Evolutionary conservation across 805 yeast species (phyloP).

Genomic region (Candida namnaoensis): DNA sequence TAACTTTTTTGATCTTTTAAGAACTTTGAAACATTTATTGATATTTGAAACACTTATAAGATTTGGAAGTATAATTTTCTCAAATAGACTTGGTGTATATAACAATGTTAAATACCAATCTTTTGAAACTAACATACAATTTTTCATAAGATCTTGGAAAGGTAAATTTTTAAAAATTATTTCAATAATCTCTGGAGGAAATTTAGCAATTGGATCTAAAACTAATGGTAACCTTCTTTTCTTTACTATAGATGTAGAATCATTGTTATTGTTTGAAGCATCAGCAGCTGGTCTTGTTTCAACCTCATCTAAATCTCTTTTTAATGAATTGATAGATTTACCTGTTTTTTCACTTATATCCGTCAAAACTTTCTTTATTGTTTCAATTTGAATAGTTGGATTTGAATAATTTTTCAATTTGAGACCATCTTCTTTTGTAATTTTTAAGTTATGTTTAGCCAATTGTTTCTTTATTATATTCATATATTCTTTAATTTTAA

Average conservation of each 20-base stretch:
- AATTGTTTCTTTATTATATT: neutral
- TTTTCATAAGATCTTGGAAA: conserved; percentile 1
- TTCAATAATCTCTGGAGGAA: conserved; percentile 7
- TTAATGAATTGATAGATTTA: neutral
- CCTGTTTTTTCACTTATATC: neutral
- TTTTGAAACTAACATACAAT: conserved; percentile 5
- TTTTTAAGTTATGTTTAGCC: no score
- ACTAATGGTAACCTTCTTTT: neutral
- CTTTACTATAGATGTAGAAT: no score
- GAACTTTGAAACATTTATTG: conserved; percentile 5
- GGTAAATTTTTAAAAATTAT: conserved; percentile 1
- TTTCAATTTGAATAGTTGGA: no score
- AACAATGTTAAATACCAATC: conserved; percentile 9
- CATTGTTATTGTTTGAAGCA: neutral
- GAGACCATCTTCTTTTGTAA: no score
- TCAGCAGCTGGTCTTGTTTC: neutral
- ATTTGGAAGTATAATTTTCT: conserved; percentile 6
- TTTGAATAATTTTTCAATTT: no score
- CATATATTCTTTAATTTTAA: neutral
- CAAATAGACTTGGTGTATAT: conserved; percentile 6
- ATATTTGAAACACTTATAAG: conserved; percentile 7
- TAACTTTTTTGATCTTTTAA: no score
- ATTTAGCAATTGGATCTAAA: neutral
- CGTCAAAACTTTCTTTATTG: no score
- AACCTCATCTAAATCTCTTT: neutral